Base-by-base conservation (phyloP, 2,329 filamentous ascomycete genomes). In the Neophaeococcomyces mojaviensis region DNA sequence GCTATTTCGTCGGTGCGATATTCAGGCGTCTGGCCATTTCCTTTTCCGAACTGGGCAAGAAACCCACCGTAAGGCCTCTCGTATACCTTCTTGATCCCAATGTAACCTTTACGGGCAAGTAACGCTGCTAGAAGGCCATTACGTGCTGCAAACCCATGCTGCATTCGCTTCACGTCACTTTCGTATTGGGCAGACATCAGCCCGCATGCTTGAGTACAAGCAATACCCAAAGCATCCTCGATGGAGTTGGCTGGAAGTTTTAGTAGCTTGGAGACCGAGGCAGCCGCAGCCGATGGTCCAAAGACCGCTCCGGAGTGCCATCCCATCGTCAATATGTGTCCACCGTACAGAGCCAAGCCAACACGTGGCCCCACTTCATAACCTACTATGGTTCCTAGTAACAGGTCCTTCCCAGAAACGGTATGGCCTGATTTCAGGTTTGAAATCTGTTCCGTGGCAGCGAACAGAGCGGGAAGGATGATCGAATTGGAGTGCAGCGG, bases 121-220 rank as follows among this genome's bases (percentile, higher is more conserved):
- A 71, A 44, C 0, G 67, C 61, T 0, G 56, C 65, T 13, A 71
- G 60, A 0, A 72, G 58, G 1, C 68, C 68, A 46, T 66, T 70
- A 5, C 68, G 61, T 4, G 68, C 62, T 0, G 68, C 67, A 49
- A 72, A 72, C 4, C 62, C 68, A 48, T 72, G 69, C 51, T 72
- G 68, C 63, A 71, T 67, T 2, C 67, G 63, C 54, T 72, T 73
- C 1, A 65, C 61, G 47, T 65, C 62, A n/a, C 63, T 62, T 36
- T 65, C 69, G 46, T 63, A 71, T 48, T 70, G 64, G 3, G 67
- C 68, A 2, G 62, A 60, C 65, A 70, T 70, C 4, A 68, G 52
- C 2, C 64, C 65, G 34, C 64, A 55, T 3, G 62, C 61, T 47
- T 70, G 65, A 0, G 63, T 68, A 44, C 62, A 68, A 1, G 66